Evolutionary conservation across 805 yeast species (phyloP).

Genomic region (Hanseniaspora taiwanica): DNA sequence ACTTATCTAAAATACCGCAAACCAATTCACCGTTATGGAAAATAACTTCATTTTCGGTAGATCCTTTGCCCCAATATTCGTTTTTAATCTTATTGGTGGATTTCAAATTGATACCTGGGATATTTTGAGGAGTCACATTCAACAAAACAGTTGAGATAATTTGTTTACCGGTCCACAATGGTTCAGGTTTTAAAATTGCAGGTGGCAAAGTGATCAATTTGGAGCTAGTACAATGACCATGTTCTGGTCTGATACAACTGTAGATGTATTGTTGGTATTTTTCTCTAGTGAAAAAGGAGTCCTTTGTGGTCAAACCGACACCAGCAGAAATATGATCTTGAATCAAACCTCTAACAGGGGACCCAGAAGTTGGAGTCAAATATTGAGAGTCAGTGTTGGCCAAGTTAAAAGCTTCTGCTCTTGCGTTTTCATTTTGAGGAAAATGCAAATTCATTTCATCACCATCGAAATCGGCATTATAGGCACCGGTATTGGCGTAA

Average conservation of each 20-base stretch:
- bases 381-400: slow-evolving; percentile 98
- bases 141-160: slow-evolving; percentile 81
- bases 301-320: slow-evolving; percentile 94
- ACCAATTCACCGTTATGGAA: slow-evolving; percentile 79
- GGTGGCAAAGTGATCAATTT: slow-evolving; percentile 76
- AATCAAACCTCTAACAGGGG: slow-evolving; percentile 96
- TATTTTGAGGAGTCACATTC: slow-evolving; percentile 72
- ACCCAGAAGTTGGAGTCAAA: slow-evolving; percentile 94
- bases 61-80: slow-evolving; percentile 86
- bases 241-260: slow-evolving; percentile 93
- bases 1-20: slow-evolving; percentile 90
- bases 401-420: slow-evolving; percentile 87
- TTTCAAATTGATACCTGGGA: slow-evolving; percentile 81
- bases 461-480: slow-evolving; percentile 98
- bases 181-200: slow-evolving; percentile 71
- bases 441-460: slow-evolving; percentile 99
- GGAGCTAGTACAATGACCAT: slow-evolving; percentile 76
- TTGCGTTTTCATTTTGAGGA: slow-evolving; percentile 95
- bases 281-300: slow-evolving; percentile 80
- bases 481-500: slow-evolving; percentile 98
- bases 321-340: slow-evolving; percentile 99
- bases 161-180: slow-evolving; percentile 98
- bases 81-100: slow-evolving; percentile 83
- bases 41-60: slow-evolving; percentile 74
- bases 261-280: slow-evolving; percentile 87